These are phyloP conservation scores for Colletotrichum salicis DNA, from an alignment of 2,329 filamentous ascomycete genomes.

Conservation along the genomic window DNA sequence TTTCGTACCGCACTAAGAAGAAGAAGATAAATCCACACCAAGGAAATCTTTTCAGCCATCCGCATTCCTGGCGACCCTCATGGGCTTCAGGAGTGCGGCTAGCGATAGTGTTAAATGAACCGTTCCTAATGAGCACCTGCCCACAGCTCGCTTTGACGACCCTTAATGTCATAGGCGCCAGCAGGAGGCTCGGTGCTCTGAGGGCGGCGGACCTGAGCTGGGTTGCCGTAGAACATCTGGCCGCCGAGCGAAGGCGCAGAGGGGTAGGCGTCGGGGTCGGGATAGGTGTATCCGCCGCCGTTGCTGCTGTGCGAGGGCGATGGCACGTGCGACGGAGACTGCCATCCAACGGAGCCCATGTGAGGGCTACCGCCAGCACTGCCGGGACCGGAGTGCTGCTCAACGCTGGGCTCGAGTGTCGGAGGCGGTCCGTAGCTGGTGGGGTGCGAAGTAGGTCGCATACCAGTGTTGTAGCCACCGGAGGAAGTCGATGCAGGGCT, in stretches of 20 bases:
- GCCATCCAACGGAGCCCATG: conserved; percentile 84
- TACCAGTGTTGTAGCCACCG: conserved; percentile 65
- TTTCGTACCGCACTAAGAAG: conserved; percentile 17
- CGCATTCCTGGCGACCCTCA: not conserved
- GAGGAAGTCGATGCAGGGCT: conserved; percentile 77
- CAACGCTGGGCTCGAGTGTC: conserved; percentile 85
- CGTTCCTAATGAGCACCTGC: conserved; percentile 55
- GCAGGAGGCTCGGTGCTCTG: conserved; percentile 76
- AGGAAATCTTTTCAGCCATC: not conserved
- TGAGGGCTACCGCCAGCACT: conserved; percentile 89
- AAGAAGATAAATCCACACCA: not conserved
- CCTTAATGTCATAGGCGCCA: conserved; percentile 71
- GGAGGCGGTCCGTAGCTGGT: conserved; percentile 83
- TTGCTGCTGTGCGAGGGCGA: conserved; percentile 74
- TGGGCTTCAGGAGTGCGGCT: not conserved
- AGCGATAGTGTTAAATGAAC: not conserved
- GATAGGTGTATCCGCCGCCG: conserved; percentile 75
- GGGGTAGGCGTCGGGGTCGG: conserved; percentile 81
- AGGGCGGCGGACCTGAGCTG: conserved; percentile 73
- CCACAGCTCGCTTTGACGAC: conserved; percentile 66
- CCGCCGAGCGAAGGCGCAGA: conserved; percentile 66
- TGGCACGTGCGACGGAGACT: conserved; percentile 80
- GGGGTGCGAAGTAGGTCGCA: conserved; percentile 86
- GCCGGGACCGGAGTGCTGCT: conserved; percentile 73
- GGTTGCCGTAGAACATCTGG: conserved; percentile 79